These are phyloP conservation scores for Cyclocybe cylindracea DNA, from an alignment of 768 basidiomycete species.

Conservation along the genomic window DNA sequence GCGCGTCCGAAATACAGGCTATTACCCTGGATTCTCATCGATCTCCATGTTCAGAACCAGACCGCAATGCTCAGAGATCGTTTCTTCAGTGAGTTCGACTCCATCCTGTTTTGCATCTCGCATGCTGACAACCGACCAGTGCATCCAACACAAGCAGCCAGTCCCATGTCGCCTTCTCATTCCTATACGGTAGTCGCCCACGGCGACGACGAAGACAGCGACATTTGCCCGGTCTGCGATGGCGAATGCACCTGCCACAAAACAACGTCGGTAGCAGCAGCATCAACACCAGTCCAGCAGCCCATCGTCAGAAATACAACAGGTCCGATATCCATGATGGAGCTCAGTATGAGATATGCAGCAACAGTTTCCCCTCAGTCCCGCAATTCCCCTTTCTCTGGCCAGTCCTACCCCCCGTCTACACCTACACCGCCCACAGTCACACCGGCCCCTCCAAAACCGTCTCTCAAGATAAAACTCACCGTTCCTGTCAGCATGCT, in stretches of 20 bases:
- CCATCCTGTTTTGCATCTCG: slow-evolving; percentile 9
- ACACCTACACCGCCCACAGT: slow-evolving; percentile 27
- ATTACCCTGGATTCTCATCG: slow-evolving; percentile 42
- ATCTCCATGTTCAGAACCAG: slow-evolving; percentile 43
- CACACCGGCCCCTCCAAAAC: slow-evolving; percentile 25
- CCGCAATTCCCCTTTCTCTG: slow-evolving; percentile 15
- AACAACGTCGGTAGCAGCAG: slow-evolving; percentile 23
- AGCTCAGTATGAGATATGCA: slow-evolving; percentile 38
- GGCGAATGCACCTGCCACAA: slow-evolving; percentile 81
- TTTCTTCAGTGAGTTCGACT: slow-evolving; percentile 31
- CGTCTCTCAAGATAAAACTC: slow-evolving; percentile 72
- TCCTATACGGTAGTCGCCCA: slow-evolving; percentile 59
- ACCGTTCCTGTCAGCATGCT: slow-evolving; percentile 61
- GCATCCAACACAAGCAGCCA: slow-evolving; percentile 49
- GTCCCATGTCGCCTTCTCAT: slow-evolving; percentile 69
- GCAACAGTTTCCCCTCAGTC: slow-evolving; percentile 11
- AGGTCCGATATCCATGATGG: slow-evolving; percentile 34
- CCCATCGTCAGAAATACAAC: slow-evolving; percentile 2
- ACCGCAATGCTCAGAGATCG: slow-evolving; percentile 44
- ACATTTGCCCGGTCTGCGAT: slow-evolving; percentile 91
- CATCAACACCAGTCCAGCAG: slow-evolving; percentile 15
- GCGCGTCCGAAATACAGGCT: no score
- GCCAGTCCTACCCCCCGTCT: slow-evolving; percentile 30
- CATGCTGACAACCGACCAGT: slow-evolving; percentile 12
- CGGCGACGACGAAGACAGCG: slow-evolving; percentile 79